These are phyloP conservation scores for Penicillium capsulatum DNA, from an alignment of 2,329 filamentous ascomycete genomes.

Conservation along the genomic window DNA sequence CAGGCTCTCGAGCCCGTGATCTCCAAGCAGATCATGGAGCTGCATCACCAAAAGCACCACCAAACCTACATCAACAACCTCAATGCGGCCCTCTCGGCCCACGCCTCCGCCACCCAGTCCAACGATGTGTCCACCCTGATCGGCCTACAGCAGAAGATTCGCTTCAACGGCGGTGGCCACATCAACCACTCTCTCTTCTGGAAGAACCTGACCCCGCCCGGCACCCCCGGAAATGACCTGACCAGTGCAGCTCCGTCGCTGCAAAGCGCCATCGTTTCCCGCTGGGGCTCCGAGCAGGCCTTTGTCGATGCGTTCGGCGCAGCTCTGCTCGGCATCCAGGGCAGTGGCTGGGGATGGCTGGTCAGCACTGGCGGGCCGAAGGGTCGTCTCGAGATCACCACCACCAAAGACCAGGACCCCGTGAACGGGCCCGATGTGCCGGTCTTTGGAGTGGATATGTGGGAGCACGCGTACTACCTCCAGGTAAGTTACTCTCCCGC, in stretches of 20 bases:
- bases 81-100: slow-evolving; percentile 69
- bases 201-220: slow-evolving; percentile 69
- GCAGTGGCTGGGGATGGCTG: slow-evolving; percentile 86
- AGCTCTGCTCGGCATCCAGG: slow-evolving; percentile 67
- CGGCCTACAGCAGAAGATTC: slow-evolving; percentile 65
- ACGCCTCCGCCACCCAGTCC: slow-evolving; percentile 53
- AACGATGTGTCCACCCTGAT: slow-evolving; percentile 63
- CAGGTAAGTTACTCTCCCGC: slow-evolving; percentile 49
- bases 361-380: slow-evolving; percentile 58
- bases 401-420: slow-evolving; percentile 83
- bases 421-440: slow-evolving; percentile 72
- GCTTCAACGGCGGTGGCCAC: slow-evolving; percentile 88
- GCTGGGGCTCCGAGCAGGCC: slow-evolving; percentile 63
- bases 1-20: slow-evolving; percentile 74
- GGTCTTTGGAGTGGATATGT: slow-evolving; percentile 81
- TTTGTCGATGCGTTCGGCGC: slow-evolving; percentile 65
- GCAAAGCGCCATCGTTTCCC: slow-evolving; percentile 55
- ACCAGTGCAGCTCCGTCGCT: slow-evolving; percentile 56
- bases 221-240: slow-evolving; percentile 54
- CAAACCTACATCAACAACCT: slow-evolving; percentile 86
- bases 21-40: slow-evolving; percentile 88
- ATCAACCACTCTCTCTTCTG: slow-evolving; percentile 93
- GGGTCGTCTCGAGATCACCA: slow-evolving; percentile 64
- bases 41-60: slow-evolving; percentile 91
- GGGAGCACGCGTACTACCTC: slow-evolving; percentile 90